Conservation (phyloP, 2,329 filamentous ascomycete species). For the Canariomyces notabilis region DNA sequence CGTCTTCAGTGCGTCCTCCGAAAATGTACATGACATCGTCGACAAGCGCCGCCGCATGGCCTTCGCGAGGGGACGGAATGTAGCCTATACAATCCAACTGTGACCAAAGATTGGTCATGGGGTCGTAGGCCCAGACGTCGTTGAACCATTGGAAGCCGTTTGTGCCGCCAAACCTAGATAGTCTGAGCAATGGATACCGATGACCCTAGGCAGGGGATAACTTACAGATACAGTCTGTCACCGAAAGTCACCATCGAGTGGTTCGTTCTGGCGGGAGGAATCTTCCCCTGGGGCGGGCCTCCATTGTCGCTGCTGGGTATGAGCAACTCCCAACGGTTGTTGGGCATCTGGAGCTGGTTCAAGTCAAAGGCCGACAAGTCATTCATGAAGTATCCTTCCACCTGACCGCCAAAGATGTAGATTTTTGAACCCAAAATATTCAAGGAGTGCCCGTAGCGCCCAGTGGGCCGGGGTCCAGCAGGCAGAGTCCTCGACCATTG, state of each 20-base stretch:
- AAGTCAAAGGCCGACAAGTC: constrained; percentile 92
- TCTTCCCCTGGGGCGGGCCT: constrained; percentile 54
- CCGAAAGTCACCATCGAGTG: constrained; percentile 89
- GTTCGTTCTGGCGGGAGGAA: constrained; percentile 88
- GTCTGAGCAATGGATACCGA: constrained; percentile 15
- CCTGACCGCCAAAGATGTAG: constrained; percentile 94
- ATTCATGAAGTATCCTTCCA: constrained; percentile 97
- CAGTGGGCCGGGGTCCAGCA: constrained; percentile 76
- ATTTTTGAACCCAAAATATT: constrained; percentile 97
- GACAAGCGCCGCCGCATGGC: constrained; percentile 87
- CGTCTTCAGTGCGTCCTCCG: constrained; percentile 90
- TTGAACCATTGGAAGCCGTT: constrained; percentile 98
- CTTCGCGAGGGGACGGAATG: constrained; percentile 88
- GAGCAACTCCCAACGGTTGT: constrained; percentile 93
- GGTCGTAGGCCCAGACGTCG: constrained; percentile 96
- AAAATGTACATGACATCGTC: constrained; percentile 99
- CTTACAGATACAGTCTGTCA: constrained; percentile 89
- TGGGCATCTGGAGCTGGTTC: constrained; percentile 85
- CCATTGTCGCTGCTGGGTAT: constrained; percentile 66
- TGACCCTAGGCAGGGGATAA: constrained; percentile 22
- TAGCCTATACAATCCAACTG: constrained; percentile 96
- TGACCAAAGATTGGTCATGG: constrained; percentile 73
- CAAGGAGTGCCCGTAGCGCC: constrained; percentile 90
- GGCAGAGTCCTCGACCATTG: constrained; percentile 96
- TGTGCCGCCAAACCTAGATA: constrained; percentile 82